Base-by-base conservation (phyloP, 2,329 filamentous ascomycete genomes). In the Paraconiothyrium brasiliense region DNA sequence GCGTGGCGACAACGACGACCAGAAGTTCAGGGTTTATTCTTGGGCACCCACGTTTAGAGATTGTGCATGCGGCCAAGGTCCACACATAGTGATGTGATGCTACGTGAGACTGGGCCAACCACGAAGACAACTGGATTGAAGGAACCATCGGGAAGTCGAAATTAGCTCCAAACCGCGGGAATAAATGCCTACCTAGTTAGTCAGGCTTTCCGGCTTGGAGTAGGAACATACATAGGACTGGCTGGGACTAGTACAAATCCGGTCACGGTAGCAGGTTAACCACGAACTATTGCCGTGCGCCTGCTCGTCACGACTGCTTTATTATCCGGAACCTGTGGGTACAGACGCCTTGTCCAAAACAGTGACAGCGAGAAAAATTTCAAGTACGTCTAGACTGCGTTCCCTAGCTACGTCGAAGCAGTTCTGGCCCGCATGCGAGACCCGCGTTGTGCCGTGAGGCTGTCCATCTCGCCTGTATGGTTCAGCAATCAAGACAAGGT, bases 171-270 rank as follows among this genome's bases (percentile, higher is more conserved):
- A 20, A 24, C 41, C 10, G 8, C 10, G 20, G 22, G 13, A 43
- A 27, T 22, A 47, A 9, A 44, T 30, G 27, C 46, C 22, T 7
- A 48, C 22, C 46, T 48, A 24, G 46, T 4, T 14, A 16, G 46
- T 48, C 24, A 24, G 46, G 46, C 2, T 30, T 13, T 48, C 46
- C 46, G 46, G 46, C 46, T 48, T 48, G 24, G 46, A 16, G 46
- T 48, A 14, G 22, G 22, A 4, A 48, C 11, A 14, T 48, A 16
- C 27, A 22, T 48, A 32, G 2, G 22, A 24, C 10, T 13, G 24
- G 46, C 13, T 16, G 24, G 5, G 3, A 24, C 46, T 48, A 48
- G 22, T 30, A 27, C 27, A 48, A 30, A 30, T 48, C 27, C 46
- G 46, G 46, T 7, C 46, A 7, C 13, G 46, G 30, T 48, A 48